Conservation (phyloP, 1,284 basidiomycete species). For the Rhodotorula mucilaginosa region DNA sequence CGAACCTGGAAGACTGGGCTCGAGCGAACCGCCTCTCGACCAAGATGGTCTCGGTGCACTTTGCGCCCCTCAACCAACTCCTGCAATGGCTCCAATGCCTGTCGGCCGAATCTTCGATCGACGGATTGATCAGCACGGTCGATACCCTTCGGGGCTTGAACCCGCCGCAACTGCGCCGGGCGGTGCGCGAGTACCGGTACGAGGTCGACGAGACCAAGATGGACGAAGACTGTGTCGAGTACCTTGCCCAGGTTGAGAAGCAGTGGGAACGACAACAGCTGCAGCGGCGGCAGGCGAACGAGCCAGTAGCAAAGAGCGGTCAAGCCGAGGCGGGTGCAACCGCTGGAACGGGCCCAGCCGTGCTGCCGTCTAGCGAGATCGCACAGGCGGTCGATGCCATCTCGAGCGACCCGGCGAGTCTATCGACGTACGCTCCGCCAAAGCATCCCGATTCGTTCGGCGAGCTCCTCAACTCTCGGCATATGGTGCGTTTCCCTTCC, state of each 20-base stretch:
- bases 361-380: slow-evolving; percentile 21
- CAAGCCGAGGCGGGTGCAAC: not conserved
- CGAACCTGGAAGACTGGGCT: slow-evolving; percentile 87
- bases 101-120: slow-evolving; percentile 75
- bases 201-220: slow-evolving; percentile 88
- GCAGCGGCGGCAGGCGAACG: slow-evolving; percentile 16
- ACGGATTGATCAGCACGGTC: slow-evolving; percentile 82
- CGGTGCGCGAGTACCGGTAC: slow-evolving; percentile 89
- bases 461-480: slow-evolving; percentile 39
- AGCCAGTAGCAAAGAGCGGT: not conserved
- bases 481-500: slow-evolving; percentile 25
- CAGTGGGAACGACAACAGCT: slow-evolving; percentile 72
- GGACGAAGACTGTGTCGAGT: slow-evolving; percentile 91
- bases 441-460: slow-evolving; percentile 20
- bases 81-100: slow-evolving; percentile 82
- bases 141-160: slow-evolving; percentile 83
- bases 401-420: slow-evolving; percentile 24
- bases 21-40: slow-evolving; percentile 70
- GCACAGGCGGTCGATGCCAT: slow-evolving; percentile 32
- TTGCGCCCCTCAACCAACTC: slow-evolving; percentile 79
- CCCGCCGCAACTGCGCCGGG: slow-evolving; percentile 90
- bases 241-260: slow-evolving; percentile 86
- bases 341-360: not conserved
- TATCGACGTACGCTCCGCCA: slow-evolving; percentile 28
- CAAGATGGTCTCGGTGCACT: slow-evolving; percentile 70